phyloP scores from a whole-genome alignment of 2,329 filamentous ascomycete species.

The Nemania serpens region DNA sequence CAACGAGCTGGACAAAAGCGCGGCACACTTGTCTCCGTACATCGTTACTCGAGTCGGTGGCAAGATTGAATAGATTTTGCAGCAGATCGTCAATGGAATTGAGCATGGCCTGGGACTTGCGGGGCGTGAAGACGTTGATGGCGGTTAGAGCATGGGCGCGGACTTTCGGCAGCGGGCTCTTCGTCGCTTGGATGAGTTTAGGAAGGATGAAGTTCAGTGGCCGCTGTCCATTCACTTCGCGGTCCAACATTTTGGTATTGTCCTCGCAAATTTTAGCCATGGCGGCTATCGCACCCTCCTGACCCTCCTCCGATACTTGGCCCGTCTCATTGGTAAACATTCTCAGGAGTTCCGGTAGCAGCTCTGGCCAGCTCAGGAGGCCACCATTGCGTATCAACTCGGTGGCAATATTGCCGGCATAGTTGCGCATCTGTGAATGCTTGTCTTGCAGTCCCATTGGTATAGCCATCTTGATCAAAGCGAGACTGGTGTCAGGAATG shows the following conservation, averaged over 20 bases:
- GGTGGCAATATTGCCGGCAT: conserved; percentile 91
- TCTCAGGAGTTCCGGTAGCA: conserved; percentile 80
- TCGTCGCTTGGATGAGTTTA: conserved; percentile 85
- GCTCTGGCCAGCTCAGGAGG: conserved; percentile 86
- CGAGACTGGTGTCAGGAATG: conserved; percentile 73
- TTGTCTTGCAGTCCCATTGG: conserved; percentile 81
- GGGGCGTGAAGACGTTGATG: conserved; percentile 90
- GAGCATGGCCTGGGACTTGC: conserved; percentile 80
- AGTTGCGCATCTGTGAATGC: conserved; percentile 81
- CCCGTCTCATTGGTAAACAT: conserved; percentile 76
- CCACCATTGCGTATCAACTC: conserved; percentile 86
- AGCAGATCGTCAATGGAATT: conserved; percentile 81
- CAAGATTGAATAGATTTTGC: conserved; percentile 79
- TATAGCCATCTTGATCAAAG: conserved; percentile 79
- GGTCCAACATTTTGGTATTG: conserved; percentile 83
- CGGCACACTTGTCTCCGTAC: conserved; percentile 93
- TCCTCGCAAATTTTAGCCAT: conserved; percentile 97
- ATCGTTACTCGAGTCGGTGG: conserved; percentile 76
- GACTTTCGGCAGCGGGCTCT: conserved; percentile 75
- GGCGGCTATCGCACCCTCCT: conserved; percentile 93
- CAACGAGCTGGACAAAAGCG: conserved; percentile 89
- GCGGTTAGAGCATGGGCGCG: conserved; percentile 78
- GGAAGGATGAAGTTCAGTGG: conserved; percentile 89
- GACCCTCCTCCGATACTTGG: conserved; percentile 69
- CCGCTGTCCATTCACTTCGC: conserved; percentile 84